Conservation (phyloP, 1,139 yeast genomes). For the Tardiomyces blankii region DNA sequence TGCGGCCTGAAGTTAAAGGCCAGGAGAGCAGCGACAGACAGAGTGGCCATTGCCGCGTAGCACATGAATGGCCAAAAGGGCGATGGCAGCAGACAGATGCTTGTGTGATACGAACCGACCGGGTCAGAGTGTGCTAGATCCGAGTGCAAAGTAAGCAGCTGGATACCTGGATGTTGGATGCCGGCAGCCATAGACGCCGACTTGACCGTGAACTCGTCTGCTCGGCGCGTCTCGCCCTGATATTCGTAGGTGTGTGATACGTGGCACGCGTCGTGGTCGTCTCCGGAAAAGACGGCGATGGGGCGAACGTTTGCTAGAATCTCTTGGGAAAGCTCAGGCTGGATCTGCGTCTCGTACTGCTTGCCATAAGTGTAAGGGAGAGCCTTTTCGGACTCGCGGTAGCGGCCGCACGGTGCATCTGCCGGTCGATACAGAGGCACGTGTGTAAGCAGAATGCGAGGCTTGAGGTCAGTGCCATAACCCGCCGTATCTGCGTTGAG, state of each 20-base stretch:
- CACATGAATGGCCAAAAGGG: slow-evolving; percentile 42
- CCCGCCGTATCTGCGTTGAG: slow-evolving; percentile 18
- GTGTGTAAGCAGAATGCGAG: slow-evolving; percentile 65
- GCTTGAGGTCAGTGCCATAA: slow-evolving; percentile 22
- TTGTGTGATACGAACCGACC: slow-evolving; percentile 32
- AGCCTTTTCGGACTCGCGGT: slow-evolving; percentile 48
- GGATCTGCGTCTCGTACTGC: slow-evolving; percentile 71
- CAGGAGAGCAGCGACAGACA: slow-evolving; percentile 6
- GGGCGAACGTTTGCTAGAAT: slow-evolving; percentile 54
- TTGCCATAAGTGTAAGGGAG: slow-evolving; percentile 55
- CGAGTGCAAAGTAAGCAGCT: slow-evolving; percentile 48
- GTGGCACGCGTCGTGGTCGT: slow-evolving; percentile 93
- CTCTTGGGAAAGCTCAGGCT: slow-evolving; percentile 42
- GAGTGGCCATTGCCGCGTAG: slow-evolving; percentile 17
- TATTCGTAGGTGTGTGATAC: slow-evolving; percentile 42
- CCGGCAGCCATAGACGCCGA: slow-evolving; percentile 93
- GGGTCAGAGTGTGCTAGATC: slow-evolving; percentile 4
- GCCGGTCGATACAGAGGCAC: slow-evolving; percentile 64
- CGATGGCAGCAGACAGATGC: slow-evolving; percentile 60
- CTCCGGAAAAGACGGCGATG: slow-evolving; percentile 70
- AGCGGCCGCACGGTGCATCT: slow-evolving; percentile 51
- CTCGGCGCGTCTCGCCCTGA: slow-evolving; percentile 15
- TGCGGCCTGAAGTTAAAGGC: neutral
- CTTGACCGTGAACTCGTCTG: slow-evolving; percentile 78
- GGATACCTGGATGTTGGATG: slow-evolving; percentile 72